phyloP scores from a whole-genome alignment of 768 basidiomycete species.

The Myochromella boudieri region DNA sequence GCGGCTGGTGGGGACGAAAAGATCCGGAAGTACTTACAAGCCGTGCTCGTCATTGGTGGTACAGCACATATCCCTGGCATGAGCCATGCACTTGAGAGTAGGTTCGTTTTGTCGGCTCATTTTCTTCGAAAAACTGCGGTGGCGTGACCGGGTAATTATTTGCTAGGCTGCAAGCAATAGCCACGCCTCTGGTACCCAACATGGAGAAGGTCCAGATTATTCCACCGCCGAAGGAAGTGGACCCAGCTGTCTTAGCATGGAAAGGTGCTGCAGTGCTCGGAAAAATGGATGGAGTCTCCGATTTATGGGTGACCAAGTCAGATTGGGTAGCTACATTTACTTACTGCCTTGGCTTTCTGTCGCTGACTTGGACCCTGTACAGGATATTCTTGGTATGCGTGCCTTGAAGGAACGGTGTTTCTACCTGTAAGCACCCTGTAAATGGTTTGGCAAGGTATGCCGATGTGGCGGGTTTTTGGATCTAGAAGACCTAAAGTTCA shows the following conservation, averaged over 20 bases:
- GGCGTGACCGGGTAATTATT: background rate
- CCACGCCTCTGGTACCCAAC: constrained; percentile 75
- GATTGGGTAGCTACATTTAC: constrained; percentile 77
- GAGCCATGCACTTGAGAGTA: constrained; percentile 84
- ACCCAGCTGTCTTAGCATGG: constrained; percentile 89
- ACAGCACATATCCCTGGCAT: constrained; percentile 79
- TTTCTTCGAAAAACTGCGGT: background rate
- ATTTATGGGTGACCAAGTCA: constrained; percentile 82
- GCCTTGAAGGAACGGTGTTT: constrained; percentile 82
- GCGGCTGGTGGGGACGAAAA: constrained; percentile 87
- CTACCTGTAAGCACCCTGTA: constrained; percentile 46
- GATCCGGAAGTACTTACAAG: constrained; percentile 85
- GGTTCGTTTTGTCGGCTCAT: constrained; percentile 43
- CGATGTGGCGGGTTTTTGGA: constrained; percentile 1
- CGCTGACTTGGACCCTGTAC: constrained; percentile 11
- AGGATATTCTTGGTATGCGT: constrained; percentile 80
- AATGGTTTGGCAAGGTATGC: constrained; percentile 2
- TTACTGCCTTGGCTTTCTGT: constrained; percentile 5
- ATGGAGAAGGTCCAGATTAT: constrained; percentile 92
- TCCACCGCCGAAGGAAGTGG: constrained; percentile 91
- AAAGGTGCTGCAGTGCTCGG: constrained; percentile 91
- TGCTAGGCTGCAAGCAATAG: constrained; percentile 74
- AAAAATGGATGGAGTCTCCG: constrained; percentile 86
- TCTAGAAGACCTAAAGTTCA: constrained; percentile 12
- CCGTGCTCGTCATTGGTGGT: constrained; percentile 87